A percentile compares a stretch with the other conserved stretches of the same genome.
Evolutionary conservation across 116 monocot species (phyloP).

Genomic region (Trichopus zeylanicus): DNA sequence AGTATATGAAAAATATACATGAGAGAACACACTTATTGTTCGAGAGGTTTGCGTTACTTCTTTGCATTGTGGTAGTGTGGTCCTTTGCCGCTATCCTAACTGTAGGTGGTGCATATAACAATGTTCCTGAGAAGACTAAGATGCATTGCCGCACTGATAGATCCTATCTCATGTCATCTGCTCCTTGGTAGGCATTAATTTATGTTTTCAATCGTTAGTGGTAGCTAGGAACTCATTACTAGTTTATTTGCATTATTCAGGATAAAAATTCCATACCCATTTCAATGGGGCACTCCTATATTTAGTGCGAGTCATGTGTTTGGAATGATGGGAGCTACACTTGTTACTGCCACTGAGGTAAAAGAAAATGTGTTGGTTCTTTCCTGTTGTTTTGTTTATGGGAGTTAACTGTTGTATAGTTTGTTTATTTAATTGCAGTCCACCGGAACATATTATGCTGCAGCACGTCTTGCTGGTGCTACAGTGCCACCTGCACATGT

Average conservation of each 20-base stretch:
- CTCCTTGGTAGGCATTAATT: slow-evolving; percentile 45
- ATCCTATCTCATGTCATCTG: slow-evolving; percentile 63
- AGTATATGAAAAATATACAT: slow-evolving; percentile 52
- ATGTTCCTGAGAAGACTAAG: slow-evolving; percentile 47
- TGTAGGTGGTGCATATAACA: slow-evolving; percentile 71
- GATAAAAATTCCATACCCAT: slow-evolving; percentile 79
- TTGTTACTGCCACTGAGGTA: slow-evolving; percentile 80
- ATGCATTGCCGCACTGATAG: slow-evolving; percentile 73
- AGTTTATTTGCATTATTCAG: slow-evolving; percentile 20
- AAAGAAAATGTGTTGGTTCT: neutral
- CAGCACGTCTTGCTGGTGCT: slow-evolving; percentile 70
- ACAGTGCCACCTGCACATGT: slow-evolving; percentile 74
- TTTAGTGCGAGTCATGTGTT: slow-evolving; percentile 76
- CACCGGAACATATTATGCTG: slow-evolving; percentile 63
- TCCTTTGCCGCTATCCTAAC: slow-evolving; percentile 79
- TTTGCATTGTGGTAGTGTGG: slow-evolving; percentile 66
- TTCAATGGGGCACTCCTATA: slow-evolving; percentile 87
- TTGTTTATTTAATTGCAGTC: slow-evolving; percentile 19
- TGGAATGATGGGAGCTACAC: slow-evolving; percentile 85
- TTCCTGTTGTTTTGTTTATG: neutral
- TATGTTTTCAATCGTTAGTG: neutral
- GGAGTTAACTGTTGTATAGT: neutral
- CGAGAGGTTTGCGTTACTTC: slow-evolving; percentile 64
- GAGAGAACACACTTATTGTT: slow-evolving; percentile 30
- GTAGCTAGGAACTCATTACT: neutral